Evolutionary conservation across 148 eudicot species (phyloP).

Genomic region (Oxyria digyna): DNA sequence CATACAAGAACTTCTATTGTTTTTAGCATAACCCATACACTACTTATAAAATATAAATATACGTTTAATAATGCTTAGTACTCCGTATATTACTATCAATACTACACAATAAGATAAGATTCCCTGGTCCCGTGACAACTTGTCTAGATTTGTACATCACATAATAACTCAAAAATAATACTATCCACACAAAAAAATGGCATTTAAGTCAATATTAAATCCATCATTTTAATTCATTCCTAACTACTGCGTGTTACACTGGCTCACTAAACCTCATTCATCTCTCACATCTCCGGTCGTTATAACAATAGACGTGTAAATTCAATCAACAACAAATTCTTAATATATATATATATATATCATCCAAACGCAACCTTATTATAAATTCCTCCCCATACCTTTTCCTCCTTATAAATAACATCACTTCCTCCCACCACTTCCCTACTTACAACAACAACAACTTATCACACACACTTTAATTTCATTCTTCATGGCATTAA

Average conservation of each 20-base stretch:
- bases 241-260: neutral
- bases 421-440: constrained; percentile 3
- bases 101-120: neutral
- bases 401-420: constrained; percentile 4
- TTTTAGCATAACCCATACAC: neutral
- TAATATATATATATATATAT: neutral
- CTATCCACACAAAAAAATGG: neutral
- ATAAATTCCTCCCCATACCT: neutral
- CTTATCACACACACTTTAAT: neutral
- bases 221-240: neutral
- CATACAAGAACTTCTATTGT: too few species aligned
- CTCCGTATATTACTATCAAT: neutral
- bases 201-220: neutral
- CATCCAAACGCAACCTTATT: constrained; percentile 3
- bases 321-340: neutral
- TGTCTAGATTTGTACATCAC: neutral
- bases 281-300: constrained; percentile 5
- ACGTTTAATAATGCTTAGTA: too few species aligned
- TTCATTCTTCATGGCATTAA: neutral
- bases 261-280: constrained; percentile 6
- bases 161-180: neutral
- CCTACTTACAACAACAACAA: neutral
- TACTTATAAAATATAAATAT: neutral
- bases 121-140: constrained; percentile 8
- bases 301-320: constrained; percentile 3